Percentiles rank a stretch among this genome's conserved stretches.
These are phyloP conservation scores for Lentinus brumalis DNA, from an alignment of 768 basidiomycete species.

Conservation along the genomic window DNA sequence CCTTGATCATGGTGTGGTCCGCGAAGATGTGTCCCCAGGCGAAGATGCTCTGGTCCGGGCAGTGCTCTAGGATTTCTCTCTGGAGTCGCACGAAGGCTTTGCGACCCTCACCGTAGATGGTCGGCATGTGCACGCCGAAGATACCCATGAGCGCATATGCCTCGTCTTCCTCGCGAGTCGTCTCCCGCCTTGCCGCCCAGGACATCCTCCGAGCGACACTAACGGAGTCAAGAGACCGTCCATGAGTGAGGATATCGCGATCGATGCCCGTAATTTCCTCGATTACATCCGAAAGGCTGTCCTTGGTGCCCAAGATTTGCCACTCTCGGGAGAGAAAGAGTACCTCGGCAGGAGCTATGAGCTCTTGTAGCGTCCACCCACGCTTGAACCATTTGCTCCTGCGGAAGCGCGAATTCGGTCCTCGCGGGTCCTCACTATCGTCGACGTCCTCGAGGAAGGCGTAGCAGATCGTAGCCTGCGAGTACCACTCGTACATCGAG, in stretches of 20 bases:
- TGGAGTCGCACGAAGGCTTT: conserved; percentile 2
- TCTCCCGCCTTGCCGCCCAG: conserved; percentile 3
- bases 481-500: conserved; percentile 10
- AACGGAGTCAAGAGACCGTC: neutral
- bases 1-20: neutral
- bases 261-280: conserved; percentile 4
- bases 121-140: neutral
- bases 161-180: conserved; percentile 8
- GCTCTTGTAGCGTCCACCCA: conserved; percentile 9
- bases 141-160: conserved; percentile 6
- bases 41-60: conserved; percentile 5
- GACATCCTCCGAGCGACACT: conserved; percentile 8
- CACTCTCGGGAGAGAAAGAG: neutral
- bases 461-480: conserved; percentile 1
- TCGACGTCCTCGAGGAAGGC: conserved; percentile 10
- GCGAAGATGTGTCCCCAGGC: neutral
- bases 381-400: conserved; percentile 7
- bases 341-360: neutral
- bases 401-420: neutral
- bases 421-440: neutral
- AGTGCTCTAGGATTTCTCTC: conserved; percentile 3
- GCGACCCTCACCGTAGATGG: neutral
- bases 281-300: neutral
- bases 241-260: neutral
- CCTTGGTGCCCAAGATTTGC: conserved; percentile 6